These are phyloP conservation scores for Curvularia sp. DNA, from an alignment of 2,329 filamentous ascomycete species.

Conservation along the genomic window DNA sequence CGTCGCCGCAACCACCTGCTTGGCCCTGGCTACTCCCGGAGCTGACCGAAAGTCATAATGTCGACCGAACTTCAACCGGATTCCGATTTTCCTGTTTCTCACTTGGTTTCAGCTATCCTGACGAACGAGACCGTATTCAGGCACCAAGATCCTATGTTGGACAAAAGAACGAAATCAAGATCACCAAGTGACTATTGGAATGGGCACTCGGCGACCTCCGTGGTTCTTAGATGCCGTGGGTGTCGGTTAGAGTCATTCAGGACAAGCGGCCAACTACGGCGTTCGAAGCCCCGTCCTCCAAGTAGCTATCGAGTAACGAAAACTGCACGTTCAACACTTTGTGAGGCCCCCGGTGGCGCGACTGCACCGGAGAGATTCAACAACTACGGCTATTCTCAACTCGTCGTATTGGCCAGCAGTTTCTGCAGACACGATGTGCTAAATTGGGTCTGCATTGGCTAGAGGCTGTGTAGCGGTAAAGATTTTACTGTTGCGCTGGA, in stretches of 20 bases:
- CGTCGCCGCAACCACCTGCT: slow-evolving; percentile 20
- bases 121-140: not conserved
- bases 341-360: slow-evolving; percentile 22
- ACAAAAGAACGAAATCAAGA: not conserved
- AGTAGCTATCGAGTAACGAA: slow-evolving; percentile 48
- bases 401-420: slow-evolving; percentile 8
- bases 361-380: slow-evolving; percentile 17
- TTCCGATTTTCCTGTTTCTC: slow-evolving; percentile 3
- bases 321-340: slow-evolving; percentile 19
- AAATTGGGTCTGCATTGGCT: slow-evolving; percentile 19
- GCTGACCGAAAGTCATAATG: slow-evolving; percentile 27
- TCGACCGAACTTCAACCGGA: slow-evolving; percentile 15
- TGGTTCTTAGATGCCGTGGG: slow-evolving; percentile 4
- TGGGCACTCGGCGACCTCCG: slow-evolving; percentile 2
- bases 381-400: slow-evolving; percentile 12
- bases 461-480: slow-evolving; percentile 17
- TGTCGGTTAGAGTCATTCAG: slow-evolving; percentile 5
- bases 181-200: not conserved
- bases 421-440: slow-evolving; percentile 16
- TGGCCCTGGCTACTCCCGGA: slow-evolving; percentile 35
- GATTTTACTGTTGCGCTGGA: slow-evolving; percentile 16
- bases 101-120: not conserved
- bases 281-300: slow-evolving; percentile 27
- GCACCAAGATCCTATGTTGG: not conserved
- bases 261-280: slow-evolving; percentile 24